phyloP scores from a whole-genome alignment of 1,284 basidiomycete species.

The Trichosporon asahii region DNA sequence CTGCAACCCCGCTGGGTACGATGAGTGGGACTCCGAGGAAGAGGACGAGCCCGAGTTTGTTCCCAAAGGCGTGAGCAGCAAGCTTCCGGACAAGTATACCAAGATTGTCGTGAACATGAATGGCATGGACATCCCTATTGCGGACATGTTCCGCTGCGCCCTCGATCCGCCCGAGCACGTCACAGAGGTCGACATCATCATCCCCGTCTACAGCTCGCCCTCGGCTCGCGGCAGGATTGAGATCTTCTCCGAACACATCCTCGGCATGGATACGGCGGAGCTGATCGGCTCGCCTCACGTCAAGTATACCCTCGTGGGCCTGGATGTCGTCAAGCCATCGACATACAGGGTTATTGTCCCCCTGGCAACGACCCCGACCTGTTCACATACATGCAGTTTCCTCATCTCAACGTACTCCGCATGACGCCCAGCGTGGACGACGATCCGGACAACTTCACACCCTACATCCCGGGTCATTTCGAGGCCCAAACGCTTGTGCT shows the following conservation, averaged over 20 bases:
- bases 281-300: background rate
- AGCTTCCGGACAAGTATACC: background rate
- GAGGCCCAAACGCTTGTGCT: no score
- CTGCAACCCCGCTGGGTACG: background rate
- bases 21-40: background rate
- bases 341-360: no score
- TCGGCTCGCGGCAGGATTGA: background rate
- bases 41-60: background rate
- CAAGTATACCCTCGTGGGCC: background rate
- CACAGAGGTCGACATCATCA: background rate
- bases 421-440: no score
- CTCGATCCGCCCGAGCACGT: background rate
- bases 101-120: background rate
- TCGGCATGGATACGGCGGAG: background rate
- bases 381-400: no score
- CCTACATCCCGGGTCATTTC: no score
- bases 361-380: no score
- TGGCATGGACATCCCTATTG: background rate
- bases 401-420: no score
- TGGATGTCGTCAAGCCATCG: background rate
- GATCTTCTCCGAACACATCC: background rate
- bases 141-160: background rate
- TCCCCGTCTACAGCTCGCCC: background rate
- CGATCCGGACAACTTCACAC: no score
- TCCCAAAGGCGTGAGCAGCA: background rate